These are phyloP conservation scores for Grigorovia transvaalensis DNA, from an alignment of 805 yeast genomes.

Conservation along the genomic window DNA sequence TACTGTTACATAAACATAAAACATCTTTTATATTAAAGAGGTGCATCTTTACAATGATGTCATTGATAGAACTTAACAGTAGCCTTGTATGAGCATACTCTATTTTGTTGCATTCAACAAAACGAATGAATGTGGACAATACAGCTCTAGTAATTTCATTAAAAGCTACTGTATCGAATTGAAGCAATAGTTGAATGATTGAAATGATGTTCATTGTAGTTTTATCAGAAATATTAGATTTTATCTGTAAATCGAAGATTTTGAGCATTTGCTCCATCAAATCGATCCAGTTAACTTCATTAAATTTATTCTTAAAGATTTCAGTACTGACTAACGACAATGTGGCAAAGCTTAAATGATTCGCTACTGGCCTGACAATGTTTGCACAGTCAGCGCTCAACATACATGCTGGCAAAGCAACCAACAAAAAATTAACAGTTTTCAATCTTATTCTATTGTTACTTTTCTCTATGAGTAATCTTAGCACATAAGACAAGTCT, in stretches of 20 bases:
- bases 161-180: slow-evolving; percentile 19
- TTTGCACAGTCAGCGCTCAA: slow-evolving; percentile 5
- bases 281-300: slow-evolving; percentile 18
- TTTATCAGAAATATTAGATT: slow-evolving; percentile 16
- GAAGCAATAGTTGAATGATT: slow-evolving; percentile 16
- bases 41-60: slow-evolving; percentile 33
- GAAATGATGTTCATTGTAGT: slow-evolving; percentile 20
- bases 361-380: slow-evolving; percentile 13
- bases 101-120: slow-evolving; percentile 17
- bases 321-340: slow-evolving; percentile 12
- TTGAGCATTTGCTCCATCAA: slow-evolving; percentile 11
- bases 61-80: slow-evolving; percentile 38
- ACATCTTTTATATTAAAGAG: slow-evolving; percentile 33
- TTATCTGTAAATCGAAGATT: slow-evolving; percentile 8
- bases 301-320: slow-evolving; percentile 17
- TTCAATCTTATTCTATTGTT: slow-evolving; percentile 17
- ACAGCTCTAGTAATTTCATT: slow-evolving; percentile 9
- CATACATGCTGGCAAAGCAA: slow-evolving; percentile 20
- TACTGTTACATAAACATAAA: slow-evolving; percentile 31
- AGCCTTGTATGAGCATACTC: slow-evolving; percentile 26
- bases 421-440: slow-evolving; percentile 14
- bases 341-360: slow-evolving; percentile 19
- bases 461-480: slow-evolving; percentile 24
- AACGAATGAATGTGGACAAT: slow-evolving; percentile 12
- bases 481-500: slow-evolving; percentile 17